Percentiles rank a stretch among this genome's conserved stretches.
phyloP scores from a whole-genome alignment of 805 yeast species.

The Ogataea sp. region DNA sequence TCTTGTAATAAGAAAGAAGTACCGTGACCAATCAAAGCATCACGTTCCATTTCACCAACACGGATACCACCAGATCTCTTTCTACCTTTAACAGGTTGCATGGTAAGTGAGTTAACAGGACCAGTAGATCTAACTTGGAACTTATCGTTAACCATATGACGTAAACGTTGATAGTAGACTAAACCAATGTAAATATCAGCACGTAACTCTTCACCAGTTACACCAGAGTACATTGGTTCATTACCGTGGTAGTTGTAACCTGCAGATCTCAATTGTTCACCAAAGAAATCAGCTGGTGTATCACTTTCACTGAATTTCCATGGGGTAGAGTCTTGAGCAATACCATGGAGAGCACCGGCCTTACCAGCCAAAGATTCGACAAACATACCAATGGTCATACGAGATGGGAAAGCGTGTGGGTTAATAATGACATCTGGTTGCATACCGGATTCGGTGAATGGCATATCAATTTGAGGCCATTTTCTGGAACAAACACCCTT shows the following conservation, averaged over 20 bases:
- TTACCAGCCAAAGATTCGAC: slow-evolving; percentile 98
- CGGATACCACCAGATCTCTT: slow-evolving; percentile 99
- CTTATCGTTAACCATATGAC: slow-evolving; percentile 99
- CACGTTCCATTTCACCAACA: slow-evolving; percentile 99
- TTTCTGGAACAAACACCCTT: slow-evolving; percentile 98
- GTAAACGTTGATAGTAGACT: slow-evolving; percentile 94
- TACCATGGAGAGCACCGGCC: slow-evolving; percentile 96
- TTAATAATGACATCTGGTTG: slow-evolving; percentile 97
- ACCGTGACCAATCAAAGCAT: slow-evolving; percentile 97
- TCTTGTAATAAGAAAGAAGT: slow-evolving; percentile 92
- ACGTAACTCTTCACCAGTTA: slow-evolving; percentile 93
- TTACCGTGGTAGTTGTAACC: slow-evolving; percentile 98
- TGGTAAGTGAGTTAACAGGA: slow-evolving; percentile 91
- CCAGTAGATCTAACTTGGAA: slow-evolving; percentile 99
- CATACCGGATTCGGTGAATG: slow-evolving; percentile 92
- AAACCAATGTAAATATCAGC: slow-evolving; percentile 96
- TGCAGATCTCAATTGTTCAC: slow-evolving; percentile 78
- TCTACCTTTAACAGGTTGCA: slow-evolving; percentile 99
- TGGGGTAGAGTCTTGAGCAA: slow-evolving; percentile 96
- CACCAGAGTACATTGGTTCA: slow-evolving; percentile 98
- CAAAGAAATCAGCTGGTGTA: slow-evolving; percentile 96
- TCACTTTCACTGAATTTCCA: slow-evolving; percentile 88
- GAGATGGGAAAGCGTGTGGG: slow-evolving; percentile 99
- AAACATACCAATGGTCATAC: slow-evolving; percentile 99
- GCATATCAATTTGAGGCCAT: slow-evolving; percentile 97